Base-by-base conservation (phyloP, 2,329 filamentous ascomycete species). In the Fusarium transvaalense region DNA sequence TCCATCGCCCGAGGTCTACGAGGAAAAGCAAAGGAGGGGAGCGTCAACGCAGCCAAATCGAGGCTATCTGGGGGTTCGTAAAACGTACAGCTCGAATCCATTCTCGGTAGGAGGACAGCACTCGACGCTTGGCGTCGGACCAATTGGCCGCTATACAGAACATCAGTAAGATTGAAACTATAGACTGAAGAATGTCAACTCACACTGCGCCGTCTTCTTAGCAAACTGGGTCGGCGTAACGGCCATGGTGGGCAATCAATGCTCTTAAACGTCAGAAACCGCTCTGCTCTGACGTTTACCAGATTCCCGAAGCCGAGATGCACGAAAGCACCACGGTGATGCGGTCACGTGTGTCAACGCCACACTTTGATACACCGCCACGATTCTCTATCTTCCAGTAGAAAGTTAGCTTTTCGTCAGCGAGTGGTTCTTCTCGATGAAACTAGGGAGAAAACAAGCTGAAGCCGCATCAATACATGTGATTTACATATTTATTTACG, bases 161-260 rank as follows among this genome's bases (percentile, higher is more conserved):
- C 10, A 75, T 85, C 76, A 87, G 83, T 67, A 69, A 53, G 27
- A 19, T 29, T 13, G 59, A 7, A 50, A 54, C 32, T 14, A 35
- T 25, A 61, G 14, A 21, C 56, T 29, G 37, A 34, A 60, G 57
- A 48, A 56, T 48, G 12, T 38, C 21, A 38, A 83, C 91, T 81
- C 81, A 94, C 92, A 94, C 78, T 92, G 88, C 80, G 89, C 88
- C 82, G 92, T 92, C 82, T 87, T 88, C 81, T 91, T 88, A 77
- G 92, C 95, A 78, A 97, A 93, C 82, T 94, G 94, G 66, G 95
- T 97, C 73, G 95, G 93, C 82, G 94, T 92, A 83, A 97, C 94
- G 80, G 93, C 89, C 92, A 94, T 94, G 75, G 77, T 85, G 83
- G 82, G 78, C 79, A 78, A 74, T 77, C 74, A 80, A 77, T 78